These are phyloP conservation scores for Euphorbia tirucalli DNA, from an alignment of 345 rosid genomes.

Conservation along the genomic window DNA sequence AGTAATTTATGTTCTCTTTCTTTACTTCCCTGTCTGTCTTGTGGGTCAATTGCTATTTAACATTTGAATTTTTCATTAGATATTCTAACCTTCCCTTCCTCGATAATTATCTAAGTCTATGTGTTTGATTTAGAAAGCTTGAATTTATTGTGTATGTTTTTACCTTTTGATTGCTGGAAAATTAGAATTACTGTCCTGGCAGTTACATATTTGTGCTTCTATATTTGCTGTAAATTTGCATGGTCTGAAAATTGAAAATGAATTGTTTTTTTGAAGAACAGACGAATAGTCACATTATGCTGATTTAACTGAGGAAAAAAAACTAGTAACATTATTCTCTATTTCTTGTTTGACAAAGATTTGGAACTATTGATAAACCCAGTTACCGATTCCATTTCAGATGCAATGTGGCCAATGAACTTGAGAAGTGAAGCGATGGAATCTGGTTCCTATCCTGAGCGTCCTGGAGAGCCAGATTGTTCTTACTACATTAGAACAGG, in stretches of 20 bases:
- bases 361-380: slow-evolving; percentile 24
- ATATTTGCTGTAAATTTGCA: background rate
- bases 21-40: background rate
- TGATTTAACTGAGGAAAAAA: slow-evolving; percentile 2
- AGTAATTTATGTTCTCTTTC: background rate
- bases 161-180: background rate
- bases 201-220: background rate
- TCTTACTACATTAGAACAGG: slow-evolving; percentile 97
- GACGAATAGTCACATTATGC: background rate
- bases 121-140: background rate
- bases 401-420: slow-evolving; percentile 88
- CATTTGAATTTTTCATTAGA: background rate
- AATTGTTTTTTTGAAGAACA: background rate
- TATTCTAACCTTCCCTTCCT: background rate
- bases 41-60: background rate
- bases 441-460: slow-evolving; percentile 72
- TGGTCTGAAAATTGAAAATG: background rate
- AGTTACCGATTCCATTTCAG: slow-evolving; percentile 39
- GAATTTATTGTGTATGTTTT: background rate
- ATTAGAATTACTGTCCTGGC: background rate
- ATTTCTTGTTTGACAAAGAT: background rate
- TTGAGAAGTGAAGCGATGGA: slow-evolving; percentile 74
- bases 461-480: slow-evolving; percentile 94
- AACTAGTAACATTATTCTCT: background rate
- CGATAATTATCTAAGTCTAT: background rate